Base-by-base conservation (phyloP, 345 rosid genomes). In the Cardamine chenopodiifolia region DNA sequence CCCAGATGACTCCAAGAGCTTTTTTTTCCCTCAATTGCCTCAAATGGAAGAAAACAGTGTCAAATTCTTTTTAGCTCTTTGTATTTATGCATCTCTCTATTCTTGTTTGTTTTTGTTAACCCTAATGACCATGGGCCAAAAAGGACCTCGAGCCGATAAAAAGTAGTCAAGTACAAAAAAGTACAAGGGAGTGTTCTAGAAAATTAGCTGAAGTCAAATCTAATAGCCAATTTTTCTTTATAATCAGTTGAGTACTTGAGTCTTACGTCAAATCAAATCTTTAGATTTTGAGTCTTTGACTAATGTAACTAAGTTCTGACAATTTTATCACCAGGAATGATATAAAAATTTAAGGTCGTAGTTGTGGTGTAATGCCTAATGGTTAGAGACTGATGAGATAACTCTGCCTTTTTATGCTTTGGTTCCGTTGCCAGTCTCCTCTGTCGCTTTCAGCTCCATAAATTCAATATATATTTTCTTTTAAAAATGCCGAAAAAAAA, bases 361-460 rank as follows among this genome's bases (percentile, higher is more conserved):
- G 32, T 28, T 15, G 60, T 26, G 13, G 61, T 12, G 23, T 31
- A 57, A n/a, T 57, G 34, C 56, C 35, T 28, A 55, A 14, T 56
- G 42, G 64, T 39, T 18, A 69, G 42, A 37, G 52, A 25, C 72
- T 54, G 63, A 17, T 54, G 65, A 29, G 8, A 14, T 31, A 31
- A 42, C 6, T 8, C 29, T 34, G 62, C 8, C 5, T 29, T 29
- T 29, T 1, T 0, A 15, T 17, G 37, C 28, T 57, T 57, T 7
- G 63, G 64, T 57, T 70, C 44, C 22, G 65, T 57, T 47, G 47
- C 55, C 19, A 42, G 73, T 70, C 50, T 61, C 69, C 18, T 56
- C 74, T 52, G 29, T 86, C 88, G 80, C 81, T 83, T 26, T 74
- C 72, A 44, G 4, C 25, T 44, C 83, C 26, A 25, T 72, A 2